These are phyloP conservation scores for Eucalyptus polyanthemos DNA, from an alignment of 345 rosid species.

Conservation along the genomic window DNA sequence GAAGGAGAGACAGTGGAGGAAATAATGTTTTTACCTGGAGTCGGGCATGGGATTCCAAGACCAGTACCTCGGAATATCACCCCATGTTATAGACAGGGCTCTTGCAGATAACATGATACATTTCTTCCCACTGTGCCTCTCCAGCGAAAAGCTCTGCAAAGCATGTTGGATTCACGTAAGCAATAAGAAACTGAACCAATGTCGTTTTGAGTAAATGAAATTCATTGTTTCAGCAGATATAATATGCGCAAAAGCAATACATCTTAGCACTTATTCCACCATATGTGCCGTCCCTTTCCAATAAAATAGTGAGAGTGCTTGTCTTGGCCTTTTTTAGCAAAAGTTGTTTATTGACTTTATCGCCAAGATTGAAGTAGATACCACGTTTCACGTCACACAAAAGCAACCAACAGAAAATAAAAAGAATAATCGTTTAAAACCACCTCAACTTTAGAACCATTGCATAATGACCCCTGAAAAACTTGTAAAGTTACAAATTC, in stretches of 20 bases:
- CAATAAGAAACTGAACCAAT: not conserved
- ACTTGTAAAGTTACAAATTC: not conserved
- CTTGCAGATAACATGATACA: constrained; percentile 13
- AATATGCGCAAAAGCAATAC: not conserved
- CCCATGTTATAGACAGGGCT: constrained; percentile 8
- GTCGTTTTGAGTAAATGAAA: too few species aligned
- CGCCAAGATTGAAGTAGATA: not conserved
- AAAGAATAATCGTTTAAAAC: not conserved
- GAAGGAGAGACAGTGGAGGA: not conserved
- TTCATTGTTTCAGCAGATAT: not conserved
- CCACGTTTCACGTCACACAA: not conserved
- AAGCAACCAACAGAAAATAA: not conserved
- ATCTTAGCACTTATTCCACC: not conserved
- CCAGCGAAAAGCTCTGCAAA: not conserved
- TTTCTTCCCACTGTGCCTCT: constrained; percentile 13
- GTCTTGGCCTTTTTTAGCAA: not conserved
- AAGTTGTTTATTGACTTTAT: not conserved
- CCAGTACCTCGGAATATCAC: not conserved
- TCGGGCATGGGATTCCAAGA: not conserved
- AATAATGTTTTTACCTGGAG: not conserved
- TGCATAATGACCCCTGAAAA: not conserved
- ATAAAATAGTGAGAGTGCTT: not conserved
- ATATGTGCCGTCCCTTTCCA: not conserved
- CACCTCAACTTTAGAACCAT: not conserved
- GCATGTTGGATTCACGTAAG: not conserved